Base-by-base conservation (phyloP, 495 filamentous ascomycete genomes). In the Aspergillus diversus region DNA sequence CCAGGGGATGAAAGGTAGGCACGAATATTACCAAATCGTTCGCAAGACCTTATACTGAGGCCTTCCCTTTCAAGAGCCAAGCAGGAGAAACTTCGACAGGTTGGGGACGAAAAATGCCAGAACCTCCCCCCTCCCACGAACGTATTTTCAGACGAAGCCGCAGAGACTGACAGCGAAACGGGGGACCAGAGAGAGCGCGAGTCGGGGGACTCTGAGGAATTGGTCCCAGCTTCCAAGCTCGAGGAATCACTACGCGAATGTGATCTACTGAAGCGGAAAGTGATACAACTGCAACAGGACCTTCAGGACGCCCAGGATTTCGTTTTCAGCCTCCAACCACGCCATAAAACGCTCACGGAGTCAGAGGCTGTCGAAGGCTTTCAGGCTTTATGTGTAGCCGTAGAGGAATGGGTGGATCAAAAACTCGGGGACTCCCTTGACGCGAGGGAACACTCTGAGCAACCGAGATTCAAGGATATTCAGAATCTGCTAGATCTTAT, bases 221-320 rank as follows among this genome's bases (percentile, higher is more conserved):
- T 46, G 7, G n/a, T 43, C 27, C 39, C 42, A 16, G 35, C 27
- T 11, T 33, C 35, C 33, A 11, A 47, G 21, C 54, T 48, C 32
- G 8, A 3, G 8, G 47, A 51, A 13, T 42, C 49, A 17, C 17
- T 21, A 31, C 21, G 13, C 1, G 59, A 61, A 55, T 55, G 46
- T 32, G 9, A 32, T 1, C 2, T 17, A n/a, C 59, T 61, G 32
- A 35, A 32, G 6, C 7, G 33, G n/a, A 46, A 17, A 16, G 47
- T 61, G 31, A 34, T n/a, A 7, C 31, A 33, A 1, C 59, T 61
- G 7, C 43, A 61, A 48, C 32, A 6, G 15, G 59, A 55, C 59
- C 59, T 61, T n/a, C 52, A 61, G 9, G 59, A 61, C 31, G 59
- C 59, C 59, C 59, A 61, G 43, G 42, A 61, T 39, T 46, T 55